Base-by-base conservation (phyloP, 2,329 filamentous ascomycete species). In the Herpotrichia juniperi region DNA sequence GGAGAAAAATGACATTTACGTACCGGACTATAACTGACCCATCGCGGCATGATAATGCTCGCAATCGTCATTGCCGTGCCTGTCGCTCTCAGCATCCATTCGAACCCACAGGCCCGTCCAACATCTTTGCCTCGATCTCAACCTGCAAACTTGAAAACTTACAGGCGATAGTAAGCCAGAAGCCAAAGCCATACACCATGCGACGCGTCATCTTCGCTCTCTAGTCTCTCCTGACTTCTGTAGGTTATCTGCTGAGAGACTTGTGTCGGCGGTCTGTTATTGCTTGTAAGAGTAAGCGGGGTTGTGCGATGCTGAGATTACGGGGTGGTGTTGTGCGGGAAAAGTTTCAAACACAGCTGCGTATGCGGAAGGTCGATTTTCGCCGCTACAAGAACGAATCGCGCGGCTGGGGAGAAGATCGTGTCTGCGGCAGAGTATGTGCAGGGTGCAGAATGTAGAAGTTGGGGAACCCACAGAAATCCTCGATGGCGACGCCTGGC, bases 1-100 rank as follows among this genome's bases (percentile, higher is more conserved):
- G 30, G 74, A 67, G 30, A 28, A 79, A 78, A 7, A 78, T 79
- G 35, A 35, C 32, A 37, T n/a, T n/a, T n/a, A 55, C 69, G 26
- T 66, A 72, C 69, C 43, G 69, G 61, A 51, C 85, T 82, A 37
- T 81, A 91, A 48, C 81, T 81, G 45, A 92, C 78, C 90, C 90
- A 94, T 73, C 84, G 79, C 14, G 90, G 88, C 42, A 88, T 79
- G 54, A 84, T 76, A 61, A 91, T 88, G 48, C 88, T 83, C 34
- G 84, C 80, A 47, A 93, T 78, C 21, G 88, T 90, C 81, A 92
- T 84, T 55, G 82, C 82, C 25, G 87, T 89, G 51, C 87, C 89
- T 91, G 68, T 46, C 17, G 32, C 17, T 34, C 44, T 45, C 42
- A 25, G 28, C 24, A n/a, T 47, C 46, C 17, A 16, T 47, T 19